Conservation (phyloP, 768 basidiomycete genomes). For the Agaricus blazei region DNA sequence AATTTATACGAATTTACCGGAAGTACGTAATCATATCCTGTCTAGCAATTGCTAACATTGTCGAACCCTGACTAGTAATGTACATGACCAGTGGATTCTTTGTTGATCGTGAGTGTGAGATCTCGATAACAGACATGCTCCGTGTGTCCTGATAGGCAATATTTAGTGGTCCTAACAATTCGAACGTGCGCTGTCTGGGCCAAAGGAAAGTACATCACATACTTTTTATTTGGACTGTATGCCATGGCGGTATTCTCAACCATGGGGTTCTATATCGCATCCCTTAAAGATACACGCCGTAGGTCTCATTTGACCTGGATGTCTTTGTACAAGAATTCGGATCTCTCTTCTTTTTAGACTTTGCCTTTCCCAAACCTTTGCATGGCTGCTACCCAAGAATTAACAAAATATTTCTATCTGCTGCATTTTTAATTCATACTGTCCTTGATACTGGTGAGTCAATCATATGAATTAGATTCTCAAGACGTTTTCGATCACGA, state of each 20-base stretch:
- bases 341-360: too few relatives aligned
- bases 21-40: too few relatives aligned
- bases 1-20: too few relatives aligned
- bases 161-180: neutral
- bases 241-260: too few relatives aligned
- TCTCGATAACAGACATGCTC: too few relatives aligned
- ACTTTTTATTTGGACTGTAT: neutral
- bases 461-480: neutral
- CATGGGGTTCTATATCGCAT: neutral
- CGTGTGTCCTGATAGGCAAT: neutral
- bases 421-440: neutral
- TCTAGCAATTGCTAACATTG: too few relatives aligned
- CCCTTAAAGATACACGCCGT: neutral
- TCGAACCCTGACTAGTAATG: too few relatives aligned
- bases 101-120: neutral
- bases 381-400: too few relatives aligned
- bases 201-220: neutral
- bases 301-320: neutral
- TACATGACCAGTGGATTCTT: too few relatives aligned
- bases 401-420: neutral
- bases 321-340: too few relatives aligned
- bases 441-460: neutral
- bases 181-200: slow-evolving; percentile 3
- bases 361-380: too few relatives aligned
- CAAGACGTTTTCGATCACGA: neutral